A percentile compares a stretch with the other conserved stretches of the same genome.
phyloP scores from a whole-genome alignment of 2,329 filamentous ascomycete species.

The Cordyceps fumosorosea region DNA sequence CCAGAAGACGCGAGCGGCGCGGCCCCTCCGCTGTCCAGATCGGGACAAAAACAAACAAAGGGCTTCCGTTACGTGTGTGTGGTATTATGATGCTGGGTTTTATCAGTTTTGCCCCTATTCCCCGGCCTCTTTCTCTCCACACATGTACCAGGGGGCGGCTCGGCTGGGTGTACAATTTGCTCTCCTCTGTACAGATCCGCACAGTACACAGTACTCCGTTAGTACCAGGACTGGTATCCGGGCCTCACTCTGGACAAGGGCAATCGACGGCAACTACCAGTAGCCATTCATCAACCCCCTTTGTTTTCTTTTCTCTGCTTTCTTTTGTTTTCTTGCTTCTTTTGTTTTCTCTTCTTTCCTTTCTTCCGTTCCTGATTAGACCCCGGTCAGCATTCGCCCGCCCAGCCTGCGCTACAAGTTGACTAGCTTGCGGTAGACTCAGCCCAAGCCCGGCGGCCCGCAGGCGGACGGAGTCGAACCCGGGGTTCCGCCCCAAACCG shows the following conservation, averaged over 20 bases:
- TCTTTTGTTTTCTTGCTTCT: neutral
- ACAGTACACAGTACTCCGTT: too few species aligned
- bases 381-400: neutral
- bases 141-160: neutral
- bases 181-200: too few species aligned
- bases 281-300: neutral
- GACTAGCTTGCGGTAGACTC: neutral
- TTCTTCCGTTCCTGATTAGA: neutral
- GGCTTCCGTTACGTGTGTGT: neutral
- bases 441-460: neutral
- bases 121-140: constrained; percentile 4
- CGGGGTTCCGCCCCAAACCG: constrained; percentile 2
- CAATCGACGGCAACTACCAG: too few species aligned
- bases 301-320: neutral
- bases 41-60: constrained; percentile 12
- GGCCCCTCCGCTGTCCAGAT: constrained; percentile 8
- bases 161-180: neutral
- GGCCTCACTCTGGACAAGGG: too few species aligned
- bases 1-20: too few species aligned
- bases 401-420: neutral
- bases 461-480: constrained; percentile 8
- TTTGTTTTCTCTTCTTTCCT: neutral
- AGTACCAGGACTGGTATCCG: too few species aligned
- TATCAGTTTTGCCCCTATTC: constrained; percentile 9
- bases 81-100: neutral